Conservation (phyloP, 306 rosid genomes). For the Comarum palustre region DNA sequence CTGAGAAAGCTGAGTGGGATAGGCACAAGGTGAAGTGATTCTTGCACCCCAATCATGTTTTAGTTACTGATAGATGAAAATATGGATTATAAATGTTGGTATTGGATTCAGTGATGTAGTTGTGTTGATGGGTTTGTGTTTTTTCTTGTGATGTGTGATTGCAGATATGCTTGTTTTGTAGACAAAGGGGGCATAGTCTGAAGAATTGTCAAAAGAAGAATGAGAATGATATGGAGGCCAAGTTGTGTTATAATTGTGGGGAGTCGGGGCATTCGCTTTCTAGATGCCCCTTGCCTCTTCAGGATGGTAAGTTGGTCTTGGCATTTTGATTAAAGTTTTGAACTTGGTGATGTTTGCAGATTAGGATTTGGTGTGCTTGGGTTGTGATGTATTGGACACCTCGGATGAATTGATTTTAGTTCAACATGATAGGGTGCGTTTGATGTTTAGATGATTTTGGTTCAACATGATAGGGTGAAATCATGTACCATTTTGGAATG, state of each 20-base stretch:
- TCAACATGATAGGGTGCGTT: neutral
- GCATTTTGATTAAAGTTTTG: neutral
- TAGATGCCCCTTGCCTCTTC: slow-evolving; percentile 54
- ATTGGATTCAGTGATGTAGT: neutral
- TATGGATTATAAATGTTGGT: neutral
- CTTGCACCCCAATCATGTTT: neutral
- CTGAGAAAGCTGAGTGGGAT: slow-evolving; percentile 71
- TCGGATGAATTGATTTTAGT: neutral
- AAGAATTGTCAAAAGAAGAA: slow-evolving; percentile 68
- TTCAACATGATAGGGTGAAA: no score
- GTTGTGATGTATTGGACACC: neutral
- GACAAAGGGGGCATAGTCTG: slow-evolving; percentile 78
- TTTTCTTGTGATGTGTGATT: slow-evolving; percentile 8
- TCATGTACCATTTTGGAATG: neutral
- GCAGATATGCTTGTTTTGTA: slow-evolving; percentile 85
- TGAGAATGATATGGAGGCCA: slow-evolving; percentile 38
- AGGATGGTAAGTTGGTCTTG: slow-evolving; percentile 49
- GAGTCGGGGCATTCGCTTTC: slow-evolving; percentile 72
- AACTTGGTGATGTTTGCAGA: neutral
- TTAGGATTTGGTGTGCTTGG: neutral
- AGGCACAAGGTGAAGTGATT: slow-evolving; percentile 47
- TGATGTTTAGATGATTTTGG: no score
- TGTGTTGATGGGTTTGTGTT: slow-evolving; percentile 10
- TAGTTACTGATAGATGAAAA: neutral
- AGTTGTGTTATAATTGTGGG: slow-evolving; percentile 84